A percentile compares a stretch with the other conserved stretches of the same genome.
phyloP scores from a whole-genome alignment of 2,329 filamentous ascomycete species.

The Calonectria pauciramosa region DNA sequence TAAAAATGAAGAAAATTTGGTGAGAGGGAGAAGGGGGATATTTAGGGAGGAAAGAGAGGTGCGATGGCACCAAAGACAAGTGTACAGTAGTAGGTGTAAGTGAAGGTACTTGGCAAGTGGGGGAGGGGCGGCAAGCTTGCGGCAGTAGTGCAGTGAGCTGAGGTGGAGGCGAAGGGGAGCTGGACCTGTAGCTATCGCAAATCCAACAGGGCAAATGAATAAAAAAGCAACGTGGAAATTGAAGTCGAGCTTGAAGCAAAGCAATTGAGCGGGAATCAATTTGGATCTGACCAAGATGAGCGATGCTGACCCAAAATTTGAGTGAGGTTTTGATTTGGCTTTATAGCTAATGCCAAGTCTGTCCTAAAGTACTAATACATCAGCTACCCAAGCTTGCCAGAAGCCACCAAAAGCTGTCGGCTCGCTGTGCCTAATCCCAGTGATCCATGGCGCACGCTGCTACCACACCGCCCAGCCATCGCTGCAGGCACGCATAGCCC shows the following conservation, averaged over 20 bases:
- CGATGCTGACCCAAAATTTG: conserved; percentile 7
- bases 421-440: neutral
- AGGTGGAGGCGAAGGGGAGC: conserved; percentile 9
- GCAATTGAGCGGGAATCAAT: conserved; percentile 1
- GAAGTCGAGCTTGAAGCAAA: neutral
- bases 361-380: conserved; percentile 32
- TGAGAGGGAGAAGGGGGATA: neutral
- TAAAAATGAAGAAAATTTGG: neutral
- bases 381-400: conserved; percentile 15
- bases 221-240: neutral
- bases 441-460: neutral
- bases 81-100: conserved; percentile 16
- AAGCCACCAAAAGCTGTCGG: conserved; percentile 10
- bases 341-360: conserved; percentile 35
- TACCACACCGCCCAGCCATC: neutral
- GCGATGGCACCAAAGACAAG: neutral
- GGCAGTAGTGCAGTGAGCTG: conserved; percentile 19
- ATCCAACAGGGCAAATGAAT: neutral
- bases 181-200: neutral
- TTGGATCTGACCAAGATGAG: neutral
- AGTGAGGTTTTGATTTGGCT: conserved; percentile 23
- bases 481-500: neutral
- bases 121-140: conserved; percentile 19
- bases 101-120: conserved; percentile 16
- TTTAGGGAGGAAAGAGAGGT: conserved; percentile 3